Conservation (phyloP, 306 rosid genomes). For the Quercus berberidifolia region DNA sequence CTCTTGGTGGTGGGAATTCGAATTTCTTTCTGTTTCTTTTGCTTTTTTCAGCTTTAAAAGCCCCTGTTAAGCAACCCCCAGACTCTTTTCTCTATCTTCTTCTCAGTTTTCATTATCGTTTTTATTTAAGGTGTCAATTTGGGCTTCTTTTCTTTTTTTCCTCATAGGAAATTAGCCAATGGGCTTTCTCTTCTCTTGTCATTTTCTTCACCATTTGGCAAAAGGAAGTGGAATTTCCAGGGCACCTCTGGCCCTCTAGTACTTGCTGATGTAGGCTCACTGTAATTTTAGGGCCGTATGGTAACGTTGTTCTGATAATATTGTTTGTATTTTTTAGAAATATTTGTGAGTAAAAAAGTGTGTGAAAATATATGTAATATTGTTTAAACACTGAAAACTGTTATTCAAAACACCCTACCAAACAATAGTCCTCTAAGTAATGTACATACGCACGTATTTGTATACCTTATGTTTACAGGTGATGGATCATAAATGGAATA, state of each 20-base stretch:
- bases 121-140: constrained; percentile 14
- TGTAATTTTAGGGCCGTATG: accelerated
- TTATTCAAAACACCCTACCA: too few relatives aligned
- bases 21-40: constrained; percentile 36
- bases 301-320: too few relatives aligned
- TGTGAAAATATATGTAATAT: too few relatives aligned
- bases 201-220: constrained; percentile 45
- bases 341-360: accelerated
- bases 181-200: constrained; percentile 25
- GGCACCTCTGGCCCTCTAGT: constrained; percentile 26
- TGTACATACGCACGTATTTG: too few relatives aligned
- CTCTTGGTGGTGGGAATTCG: constrained; percentile 23
- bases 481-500: too few relatives aligned
- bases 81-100: constrained; percentile 8
- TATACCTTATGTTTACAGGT: too few relatives aligned
- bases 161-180: neutral
- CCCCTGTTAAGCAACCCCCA: constrained; percentile 15
- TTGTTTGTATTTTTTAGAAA: too few relatives aligned
- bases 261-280: constrained; percentile 12
- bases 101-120: constrained; percentile 6
- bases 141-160: neutral
- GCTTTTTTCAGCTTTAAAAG: constrained; percentile 44
- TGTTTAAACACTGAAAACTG: too few relatives aligned
- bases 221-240: constrained; percentile 27
- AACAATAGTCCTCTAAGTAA: too few relatives aligned